These are phyloP conservation scores for Hyphodiscus sp. DNA, from an alignment of 2,329 filamentous ascomycete species.

Conservation along the genomic window DNA sequence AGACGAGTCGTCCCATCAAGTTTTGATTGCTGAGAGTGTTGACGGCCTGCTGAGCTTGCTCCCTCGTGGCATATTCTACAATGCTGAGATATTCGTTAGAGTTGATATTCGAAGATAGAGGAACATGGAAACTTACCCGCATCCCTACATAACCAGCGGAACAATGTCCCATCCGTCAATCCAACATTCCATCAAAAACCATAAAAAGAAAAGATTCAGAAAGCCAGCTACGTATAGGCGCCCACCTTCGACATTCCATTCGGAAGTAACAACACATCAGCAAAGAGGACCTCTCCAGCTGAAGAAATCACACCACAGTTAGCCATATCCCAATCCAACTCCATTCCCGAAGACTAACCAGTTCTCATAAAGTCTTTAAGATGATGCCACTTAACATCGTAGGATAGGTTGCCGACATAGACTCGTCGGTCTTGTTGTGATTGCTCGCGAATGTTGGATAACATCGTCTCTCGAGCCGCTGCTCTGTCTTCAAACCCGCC, in stretches of 20 bases:
- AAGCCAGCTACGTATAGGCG: slow-evolving; percentile 84
- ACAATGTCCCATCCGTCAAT: slow-evolving; percentile 98
- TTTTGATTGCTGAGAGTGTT: slow-evolving; percentile 98
- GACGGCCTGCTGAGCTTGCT: slow-evolving; percentile 97
- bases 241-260: slow-evolving; percentile 99
- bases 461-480: slow-evolving; percentile 87
- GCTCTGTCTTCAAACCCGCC: slow-evolving; percentile 80
- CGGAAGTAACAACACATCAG: slow-evolving; percentile 97
- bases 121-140: slow-evolving; percentile 70
- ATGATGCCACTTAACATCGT: slow-evolving; percentile 99
- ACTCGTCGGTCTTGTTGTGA: slow-evolving; percentile 98
- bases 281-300: slow-evolving; percentile 99
- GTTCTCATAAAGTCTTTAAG: slow-evolving; percentile 99
- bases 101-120: not conserved
- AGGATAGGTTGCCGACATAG: slow-evolving; percentile 98
- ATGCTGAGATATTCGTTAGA: slow-evolving; percentile 55
- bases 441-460: slow-evolving; percentile 86
- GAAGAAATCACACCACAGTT: slow-evolving; percentile 27
- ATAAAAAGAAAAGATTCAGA: slow-evolving; percentile 51
- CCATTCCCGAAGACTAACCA: slow-evolving; percentile 55
- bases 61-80: slow-evolving; percentile 99
- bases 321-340: slow-evolving; percentile 33
- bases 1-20: slow-evolving; percentile 96
- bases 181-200: slow-evolving; percentile 81
- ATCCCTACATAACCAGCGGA: slow-evolving; percentile 94